Evolutionary conservation across 2,329 filamentous ascomycete species (phyloP).

Genomic region (Parafenestella ontariensis): DNA sequence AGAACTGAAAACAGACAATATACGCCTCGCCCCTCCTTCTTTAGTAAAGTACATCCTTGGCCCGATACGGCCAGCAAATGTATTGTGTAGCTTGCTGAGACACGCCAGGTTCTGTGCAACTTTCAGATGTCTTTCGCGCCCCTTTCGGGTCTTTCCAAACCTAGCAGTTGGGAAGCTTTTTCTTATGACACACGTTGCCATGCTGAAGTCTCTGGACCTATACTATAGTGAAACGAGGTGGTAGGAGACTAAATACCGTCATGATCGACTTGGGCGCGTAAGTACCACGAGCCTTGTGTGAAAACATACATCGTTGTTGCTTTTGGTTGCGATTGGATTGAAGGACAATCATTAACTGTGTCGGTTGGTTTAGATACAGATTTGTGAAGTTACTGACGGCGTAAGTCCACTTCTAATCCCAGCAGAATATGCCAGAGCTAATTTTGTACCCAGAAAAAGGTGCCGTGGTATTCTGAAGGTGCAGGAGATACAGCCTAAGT

Average conservation of each 20-base stretch:
- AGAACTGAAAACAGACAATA: neutral
- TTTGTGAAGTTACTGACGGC: slow-evolving; percentile 49
- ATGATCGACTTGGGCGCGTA: slow-evolving; percentile 79
- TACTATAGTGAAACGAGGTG: slow-evolving; percentile 74
- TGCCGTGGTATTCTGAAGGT: slow-evolving; percentile 50
- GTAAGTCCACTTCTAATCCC: slow-evolving; percentile 55
- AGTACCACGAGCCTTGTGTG: slow-evolving; percentile 60
- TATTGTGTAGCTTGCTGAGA: slow-evolving; percentile 14
- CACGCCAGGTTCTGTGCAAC: slow-evolving; percentile 19
- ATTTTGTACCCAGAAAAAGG: slow-evolving; percentile 52
- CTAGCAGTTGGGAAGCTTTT: too few relatives aligned
- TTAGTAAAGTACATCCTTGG: slow-evolving; percentile 6
- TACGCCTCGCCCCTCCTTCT: neutral
- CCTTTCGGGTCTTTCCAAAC: too few relatives aligned
- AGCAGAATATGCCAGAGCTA: slow-evolving; percentile 48
- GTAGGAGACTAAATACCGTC: slow-evolving; percentile 68
- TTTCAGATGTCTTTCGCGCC: slow-evolving; percentile 11
- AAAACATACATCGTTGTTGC: too few relatives aligned
- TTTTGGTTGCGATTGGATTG: slow-evolving; percentile 44
- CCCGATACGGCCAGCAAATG: slow-evolving; percentile 12
- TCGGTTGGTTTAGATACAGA: slow-evolving; percentile 31
- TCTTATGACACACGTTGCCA: too few relatives aligned
- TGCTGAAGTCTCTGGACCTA: too few relatives aligned
- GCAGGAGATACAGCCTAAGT: slow-evolving; percentile 53
- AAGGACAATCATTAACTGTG: slow-evolving; percentile 18